Evolutionary conservation across 208 protist genomes (phyloP).

Genomic region (Trypanosoma mega): DNA sequence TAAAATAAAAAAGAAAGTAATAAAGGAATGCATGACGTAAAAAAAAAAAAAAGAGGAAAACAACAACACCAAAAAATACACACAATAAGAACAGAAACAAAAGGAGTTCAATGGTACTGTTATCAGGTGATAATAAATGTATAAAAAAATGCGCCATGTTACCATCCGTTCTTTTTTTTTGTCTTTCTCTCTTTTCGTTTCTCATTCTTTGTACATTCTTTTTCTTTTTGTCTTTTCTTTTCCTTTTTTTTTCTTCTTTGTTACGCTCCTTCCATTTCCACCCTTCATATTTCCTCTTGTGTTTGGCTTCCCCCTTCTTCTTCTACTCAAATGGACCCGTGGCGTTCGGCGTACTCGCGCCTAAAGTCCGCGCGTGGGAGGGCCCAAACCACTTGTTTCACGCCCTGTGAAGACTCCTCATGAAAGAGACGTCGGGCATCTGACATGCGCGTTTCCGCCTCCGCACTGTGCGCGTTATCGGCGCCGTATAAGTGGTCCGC

Average conservation of each 20-base stretch:
- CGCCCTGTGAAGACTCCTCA: conserved; percentile 76
- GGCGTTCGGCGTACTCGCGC: conserved; percentile 62
- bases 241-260: neutral
- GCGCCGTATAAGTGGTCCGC: conserved; percentile 80
- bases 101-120: too few species aligned
- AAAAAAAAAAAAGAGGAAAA: neutral
- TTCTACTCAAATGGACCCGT: too few species aligned
- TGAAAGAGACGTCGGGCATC: conserved; percentile 53
- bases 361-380: conserved; percentile 49
- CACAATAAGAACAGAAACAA: too few species aligned
- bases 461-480: conserved; percentile 23
- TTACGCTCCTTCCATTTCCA: too few species aligned
- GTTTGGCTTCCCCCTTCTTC: conserved; percentile 11
- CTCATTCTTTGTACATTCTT: neutral
- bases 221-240: neutral
- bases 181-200: conserved; percentile 6
- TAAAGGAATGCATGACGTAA: neutral
- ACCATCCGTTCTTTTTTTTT: neutral
- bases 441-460: conserved; percentile 29
- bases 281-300: neutral
- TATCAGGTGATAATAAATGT: too few species aligned
- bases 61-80: neutral
- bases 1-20: neutral
- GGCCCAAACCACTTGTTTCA: conserved; percentile 87
- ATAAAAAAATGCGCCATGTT: neutral